Evolutionary conservation across 2,329 filamentous ascomycete genomes (phyloP).

Genomic region (Trichoderma aggressivum): DNA sequence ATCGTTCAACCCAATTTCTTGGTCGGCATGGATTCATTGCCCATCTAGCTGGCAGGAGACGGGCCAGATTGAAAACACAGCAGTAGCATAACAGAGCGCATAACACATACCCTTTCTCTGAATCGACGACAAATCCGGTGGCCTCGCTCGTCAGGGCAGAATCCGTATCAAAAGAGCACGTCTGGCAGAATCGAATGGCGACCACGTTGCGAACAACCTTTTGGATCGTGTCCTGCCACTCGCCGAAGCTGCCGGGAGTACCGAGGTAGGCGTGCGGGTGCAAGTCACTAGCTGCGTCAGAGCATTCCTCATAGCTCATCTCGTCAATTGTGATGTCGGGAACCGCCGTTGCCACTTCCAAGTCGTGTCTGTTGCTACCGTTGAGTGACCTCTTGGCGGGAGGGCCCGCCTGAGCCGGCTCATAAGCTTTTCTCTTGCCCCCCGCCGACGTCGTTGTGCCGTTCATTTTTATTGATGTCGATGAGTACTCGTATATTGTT

Average conservation of each 20-base stretch:
- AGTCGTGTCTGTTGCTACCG: constrained; percentile 43
- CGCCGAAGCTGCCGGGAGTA: constrained; percentile 44
- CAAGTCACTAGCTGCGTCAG: constrained; percentile 40
- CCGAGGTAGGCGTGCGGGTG: constrained; percentile 35
- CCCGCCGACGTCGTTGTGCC: constrained; percentile 39
- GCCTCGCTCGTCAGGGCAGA: constrained; percentile 89
- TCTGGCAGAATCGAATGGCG: constrained; percentile 98
- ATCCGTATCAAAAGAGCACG: constrained; percentile 97
- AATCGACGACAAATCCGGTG: constrained; percentile 96
- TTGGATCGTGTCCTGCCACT: constrained; percentile 96
- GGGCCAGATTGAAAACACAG: constrained; percentile 19
- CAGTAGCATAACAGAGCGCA: constrained; percentile 28
- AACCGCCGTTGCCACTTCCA: constrained; percentile 43
- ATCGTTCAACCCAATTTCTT: not conserved
- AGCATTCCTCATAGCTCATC: constrained; percentile 39
- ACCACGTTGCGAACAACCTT: constrained; percentile 92
- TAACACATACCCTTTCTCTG: constrained; percentile 76
- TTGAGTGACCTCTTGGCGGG: constrained; percentile 40
- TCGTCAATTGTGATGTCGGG: constrained; percentile 39
- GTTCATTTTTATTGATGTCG: constrained; percentile 39
- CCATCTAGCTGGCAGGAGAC: not conserved
- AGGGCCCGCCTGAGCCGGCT: constrained; percentile 37
- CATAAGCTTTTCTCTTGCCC: constrained; percentile 52
- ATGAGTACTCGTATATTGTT: not conserved
- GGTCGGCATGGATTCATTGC: not conserved